Evolutionary conservation across 2,329 filamentous ascomycete species (phyloP).

Genomic region (Gyromitra esculenta): DNA sequence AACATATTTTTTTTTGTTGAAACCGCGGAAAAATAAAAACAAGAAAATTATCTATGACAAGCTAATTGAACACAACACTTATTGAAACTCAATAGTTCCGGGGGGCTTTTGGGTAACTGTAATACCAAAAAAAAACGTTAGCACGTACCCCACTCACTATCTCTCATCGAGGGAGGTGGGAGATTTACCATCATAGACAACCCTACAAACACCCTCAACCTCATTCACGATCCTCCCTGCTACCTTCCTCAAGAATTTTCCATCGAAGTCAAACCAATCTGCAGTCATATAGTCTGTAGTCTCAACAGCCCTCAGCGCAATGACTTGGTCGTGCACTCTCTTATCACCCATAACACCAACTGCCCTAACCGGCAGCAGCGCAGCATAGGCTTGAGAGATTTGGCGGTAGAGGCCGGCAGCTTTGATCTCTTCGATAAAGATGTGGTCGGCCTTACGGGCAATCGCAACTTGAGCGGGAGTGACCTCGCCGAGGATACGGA

Average conservation of each 20-base stretch:
- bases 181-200: slow-evolving; percentile 72
- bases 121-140: slow-evolving; percentile 49
- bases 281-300: slow-evolving; percentile 78
- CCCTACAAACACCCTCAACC: slow-evolving; percentile 75
- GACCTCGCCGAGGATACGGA: slow-evolving; percentile 84
- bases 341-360: slow-evolving; percentile 77
- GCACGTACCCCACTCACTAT: not conserved
- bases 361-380: slow-evolving; percentile 72
- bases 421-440: slow-evolving; percentile 80
- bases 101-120: slow-evolving; percentile 72
- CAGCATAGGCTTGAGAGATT: slow-evolving; percentile 76
- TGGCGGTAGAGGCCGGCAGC: slow-evolving; percentile 77
- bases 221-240: slow-evolving; percentile 77
- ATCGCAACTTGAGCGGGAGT: slow-evolving; percentile 82
- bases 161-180: slow-evolving; percentile 46
- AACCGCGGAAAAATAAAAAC: slow-evolving; percentile 7
- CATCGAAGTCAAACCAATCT: slow-evolving; percentile 73
- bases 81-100: slow-evolving; percentile 80
- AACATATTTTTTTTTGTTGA: slow-evolving; percentile 7
- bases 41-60: slow-evolving; percentile 24
- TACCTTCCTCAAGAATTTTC: slow-evolving; percentile 72
- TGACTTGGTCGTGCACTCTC: slow-evolving; percentile 71
- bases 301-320: slow-evolving; percentile 70
- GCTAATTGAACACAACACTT: slow-evolving; percentile 56
- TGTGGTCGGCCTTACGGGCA: slow-evolving; percentile 77